Evolutionary conservation across 352 stramenopile species (phyloP).

Genomic region (Pythium periplocum): DNA sequence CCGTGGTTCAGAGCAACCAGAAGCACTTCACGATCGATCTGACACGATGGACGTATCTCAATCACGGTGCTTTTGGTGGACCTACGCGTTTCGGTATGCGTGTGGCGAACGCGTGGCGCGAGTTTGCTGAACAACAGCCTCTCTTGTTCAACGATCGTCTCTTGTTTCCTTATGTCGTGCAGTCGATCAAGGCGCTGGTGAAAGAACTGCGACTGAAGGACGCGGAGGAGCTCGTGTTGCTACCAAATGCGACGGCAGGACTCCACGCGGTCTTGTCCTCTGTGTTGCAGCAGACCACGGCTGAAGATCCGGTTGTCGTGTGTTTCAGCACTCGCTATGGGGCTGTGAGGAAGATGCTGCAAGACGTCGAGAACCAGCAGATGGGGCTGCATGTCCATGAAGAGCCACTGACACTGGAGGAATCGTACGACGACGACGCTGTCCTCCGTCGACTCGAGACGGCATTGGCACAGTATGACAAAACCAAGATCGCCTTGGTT

Average conservation of each 20-base stretch:
- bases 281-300: slow-evolving; percentile 17
- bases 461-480: slow-evolving; percentile 25
- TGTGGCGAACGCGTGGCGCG: slow-evolving; percentile 73
- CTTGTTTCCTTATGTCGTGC: slow-evolving; percentile 86
- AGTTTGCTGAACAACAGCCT: slow-evolving; percentile 82
- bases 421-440: slow-evolving; percentile 50
- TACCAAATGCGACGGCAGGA: slow-evolving; percentile 87
- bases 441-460: slow-evolving; percentile 34
- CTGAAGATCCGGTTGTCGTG: slow-evolving; percentile 30
- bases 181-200: slow-evolving; percentile 72
- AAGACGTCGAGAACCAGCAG: slow-evolving; percentile 21
- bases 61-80: slow-evolving; percentile 92
- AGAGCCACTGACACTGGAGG: slow-evolving; percentile 53
- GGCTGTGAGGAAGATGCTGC: slow-evolving; percentile 91
- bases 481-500: slow-evolving; percentile 48
- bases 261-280: slow-evolving; percentile 83
- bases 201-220: slow-evolving; percentile 49
- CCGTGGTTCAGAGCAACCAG: slow-evolving; percentile 14
- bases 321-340: slow-evolving; percentile 87
- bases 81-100: slow-evolving; percentile 58
- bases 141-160: slow-evolving; percentile 91
- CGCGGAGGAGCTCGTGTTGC: slow-evolving; percentile 59
- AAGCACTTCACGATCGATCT: slow-evolving; percentile 53
- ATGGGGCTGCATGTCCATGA: slow-evolving; percentile 36
- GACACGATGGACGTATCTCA: slow-evolving; percentile 87